Evolutionary conservation across 2,329 filamentous ascomycete species (phyloP).

Genomic region (Alternaria sp.): DNA sequence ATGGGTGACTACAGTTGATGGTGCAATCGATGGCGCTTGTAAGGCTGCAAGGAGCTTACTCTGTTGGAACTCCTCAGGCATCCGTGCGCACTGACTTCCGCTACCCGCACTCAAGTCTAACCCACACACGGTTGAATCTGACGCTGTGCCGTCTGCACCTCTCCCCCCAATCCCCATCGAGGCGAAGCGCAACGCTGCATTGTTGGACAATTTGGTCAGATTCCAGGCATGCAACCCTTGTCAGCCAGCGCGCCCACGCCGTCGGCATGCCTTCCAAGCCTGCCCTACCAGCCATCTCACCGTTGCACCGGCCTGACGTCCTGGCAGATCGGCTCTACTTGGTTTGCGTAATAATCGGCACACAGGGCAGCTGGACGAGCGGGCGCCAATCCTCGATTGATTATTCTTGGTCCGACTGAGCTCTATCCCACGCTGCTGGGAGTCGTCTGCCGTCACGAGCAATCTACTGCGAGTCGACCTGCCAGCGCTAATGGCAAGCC

Average conservation of each 20-base stretch:
- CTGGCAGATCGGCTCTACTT: conserved; percentile 27
- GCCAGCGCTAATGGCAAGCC: conserved; percentile 12
- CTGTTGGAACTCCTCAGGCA: conserved; percentile 5
- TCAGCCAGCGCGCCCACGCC: conserved; percentile 2
- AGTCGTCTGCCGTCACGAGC: conserved; percentile 15
- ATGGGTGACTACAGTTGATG: background rate
- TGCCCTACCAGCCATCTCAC: conserved; percentile 18
- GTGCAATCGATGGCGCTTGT: conserved; percentile 17
- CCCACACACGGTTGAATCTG: conserved; percentile 5
- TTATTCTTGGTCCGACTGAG: conserved; percentile 33
- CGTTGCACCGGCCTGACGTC: conserved; percentile 25
- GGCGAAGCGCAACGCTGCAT: conserved; percentile 9
- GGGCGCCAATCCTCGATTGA: conserved; percentile 28
- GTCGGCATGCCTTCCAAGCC: background rate
- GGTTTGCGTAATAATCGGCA: conserved; percentile 24
- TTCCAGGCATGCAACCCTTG: conserved; percentile 10
- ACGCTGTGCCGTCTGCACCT: conserved; percentile 19
- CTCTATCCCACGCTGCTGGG: conserved; percentile 28
- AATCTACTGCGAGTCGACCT: background rate
- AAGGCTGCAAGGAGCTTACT: conserved; percentile 30
- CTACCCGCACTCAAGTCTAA: conserved; percentile 23
- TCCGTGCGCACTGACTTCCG: conserved; percentile 19
- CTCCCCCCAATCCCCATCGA: conserved; percentile 4
- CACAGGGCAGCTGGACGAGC: conserved; percentile 35
- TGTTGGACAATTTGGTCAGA: conserved; percentile 16